phyloP scores from a whole-genome alignment of 2,329 filamentous ascomycete species.

The Stagonosporopsis chrysanthemi region DNA sequence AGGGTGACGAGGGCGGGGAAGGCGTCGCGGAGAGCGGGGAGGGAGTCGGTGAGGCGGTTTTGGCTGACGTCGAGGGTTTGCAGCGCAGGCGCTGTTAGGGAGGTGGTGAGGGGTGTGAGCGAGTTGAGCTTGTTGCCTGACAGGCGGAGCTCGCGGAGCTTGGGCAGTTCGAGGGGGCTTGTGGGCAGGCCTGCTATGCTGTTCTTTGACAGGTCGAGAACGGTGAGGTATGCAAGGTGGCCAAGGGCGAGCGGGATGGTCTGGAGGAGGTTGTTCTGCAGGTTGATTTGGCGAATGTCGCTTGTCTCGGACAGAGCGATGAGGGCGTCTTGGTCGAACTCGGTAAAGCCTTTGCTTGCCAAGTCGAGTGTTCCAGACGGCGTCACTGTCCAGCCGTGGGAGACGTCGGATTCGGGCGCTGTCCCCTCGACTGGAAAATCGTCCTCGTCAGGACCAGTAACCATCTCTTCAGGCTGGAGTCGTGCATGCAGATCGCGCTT shows the following conservation, averaged over 20 bases:
- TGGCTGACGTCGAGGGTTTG: slow-evolving; percentile 81
- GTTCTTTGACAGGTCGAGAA: slow-evolving; percentile 79
- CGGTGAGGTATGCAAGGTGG: slow-evolving; percentile 73
- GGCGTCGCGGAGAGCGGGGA: slow-evolving; percentile 70
- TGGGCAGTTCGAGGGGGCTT: slow-evolving; percentile 70
- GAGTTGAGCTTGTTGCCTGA: slow-evolving; percentile 73
- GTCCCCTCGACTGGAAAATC: background rate
- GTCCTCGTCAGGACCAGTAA: slow-evolving; percentile 5
- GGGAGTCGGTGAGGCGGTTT: slow-evolving; percentile 74
- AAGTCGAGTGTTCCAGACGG: slow-evolving; percentile 53
- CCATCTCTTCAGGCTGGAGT: slow-evolving; percentile 61
- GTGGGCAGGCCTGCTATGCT: slow-evolving; percentile 62
- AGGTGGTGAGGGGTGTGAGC: slow-evolving; percentile 69
- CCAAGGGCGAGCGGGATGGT: slow-evolving; percentile 73
- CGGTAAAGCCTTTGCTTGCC: slow-evolving; percentile 49
- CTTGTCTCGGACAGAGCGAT: slow-evolving; percentile 56
- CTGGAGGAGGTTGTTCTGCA: slow-evolving; percentile 80
- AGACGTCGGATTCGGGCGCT: background rate
- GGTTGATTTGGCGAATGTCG: slow-evolving; percentile 65
- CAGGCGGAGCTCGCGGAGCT: slow-evolving; percentile 79
- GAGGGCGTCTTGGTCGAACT: slow-evolving; percentile 47
- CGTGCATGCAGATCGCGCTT: slow-evolving; percentile 75
- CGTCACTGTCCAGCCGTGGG: slow-evolving; percentile 41
- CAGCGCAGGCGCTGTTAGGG: slow-evolving; percentile 76
- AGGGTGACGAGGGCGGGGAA: slow-evolving; percentile 78